Base-by-base conservation (phyloP, 1,284 basidiomycete species). In the Omphalotus olearius region DNA sequence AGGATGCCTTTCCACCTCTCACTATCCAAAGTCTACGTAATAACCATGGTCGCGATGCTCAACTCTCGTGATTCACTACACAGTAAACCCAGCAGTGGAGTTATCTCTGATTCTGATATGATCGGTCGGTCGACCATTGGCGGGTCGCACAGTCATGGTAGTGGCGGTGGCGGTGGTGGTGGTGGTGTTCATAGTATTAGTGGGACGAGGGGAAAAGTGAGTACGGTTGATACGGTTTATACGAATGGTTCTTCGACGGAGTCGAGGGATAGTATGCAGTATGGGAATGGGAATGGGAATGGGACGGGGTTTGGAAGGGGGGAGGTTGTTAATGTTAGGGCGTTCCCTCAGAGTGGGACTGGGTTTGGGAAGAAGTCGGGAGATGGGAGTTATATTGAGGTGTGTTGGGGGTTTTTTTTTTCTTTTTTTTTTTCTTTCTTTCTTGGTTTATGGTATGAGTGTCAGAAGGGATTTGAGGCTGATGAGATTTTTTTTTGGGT, bases 21-120 rank as follows among this genome's bases (percentile, higher is more conserved):
- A 4, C 20, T 23, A n/a, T 18, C 30, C 6, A 30, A 47, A n/a
- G 18, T 47, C 33, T 47, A 47, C 36, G 45, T 47, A 7, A 47
- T 47, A 17, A 47, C 45, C 3, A 47, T 47, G 45, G 30, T 47
- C 1, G 46, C 46, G 6, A 47, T 47, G 23, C 18, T 47, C 1
- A 47, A 47, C 14, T 47, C 46, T 2, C 35, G 46, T 1, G 17
- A 25, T 2, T 6, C 16, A 1, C 36, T 47, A 4, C 46, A 18
- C 26, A 23, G 1, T 4, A 30, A 3, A 3, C 14, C 20, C n/a
- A 25, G 11, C 2, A 2, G 2, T 11, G 33, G 25, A 17, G 20
- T 45, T 16, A 30, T 45, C n/a, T 30, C 43, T 4, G 26, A 30
- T 11, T 30, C 43, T 1, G 43, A 45, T 30, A 26, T 45, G 43